Evolutionary conservation across 495 filamentous ascomycete species (phyloP).

Genomic region (Aspergillus nanangensis): DNA sequence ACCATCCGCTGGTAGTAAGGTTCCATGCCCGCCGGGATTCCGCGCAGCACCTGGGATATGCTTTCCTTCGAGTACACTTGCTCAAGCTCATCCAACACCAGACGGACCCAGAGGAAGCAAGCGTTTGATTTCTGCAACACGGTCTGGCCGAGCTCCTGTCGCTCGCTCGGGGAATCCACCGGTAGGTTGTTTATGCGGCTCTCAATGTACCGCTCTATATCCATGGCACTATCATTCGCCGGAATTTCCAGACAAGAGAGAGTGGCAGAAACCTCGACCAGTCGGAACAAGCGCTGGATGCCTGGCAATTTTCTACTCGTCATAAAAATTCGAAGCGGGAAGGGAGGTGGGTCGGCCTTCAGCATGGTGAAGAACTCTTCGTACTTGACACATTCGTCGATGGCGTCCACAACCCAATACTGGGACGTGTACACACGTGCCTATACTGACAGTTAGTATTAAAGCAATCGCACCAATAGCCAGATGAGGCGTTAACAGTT

Average conservation of each 20-base stretch:
- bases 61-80: background rate
- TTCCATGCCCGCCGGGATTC: background rate
- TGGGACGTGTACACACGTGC: no score
- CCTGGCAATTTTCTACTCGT: slow-evolving; percentile 19
- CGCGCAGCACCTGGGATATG: background rate
- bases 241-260: slow-evolving; percentile 6
- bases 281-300: slow-evolving; percentile 9
- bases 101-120: slow-evolving; percentile 31
- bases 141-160: slow-evolving; percentile 12
- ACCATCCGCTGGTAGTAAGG: background rate
- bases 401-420: slow-evolving; percentile 41
- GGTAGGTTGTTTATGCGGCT: slow-evolving; percentile 8
- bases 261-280: no score
- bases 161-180: slow-evolving; percentile 5
- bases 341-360: slow-evolving; percentile 11
- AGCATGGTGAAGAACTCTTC: slow-evolving; percentile 22
- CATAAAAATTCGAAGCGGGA: slow-evolving; percentile 26
- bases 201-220: slow-evolving; percentile 18
- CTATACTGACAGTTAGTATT: slow-evolving; percentile 2
- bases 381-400: slow-evolving; percentile 32
- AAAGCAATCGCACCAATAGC: no score
- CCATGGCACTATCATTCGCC: slow-evolving; percentile 14
- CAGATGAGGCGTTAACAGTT: no score
- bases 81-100: background rate
- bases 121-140: slow-evolving; percentile 28